These are phyloP conservation scores for Haberlea rhodopensis DNA, from an alignment of 257 asterid genomes.

Conservation along the genomic window DNA sequence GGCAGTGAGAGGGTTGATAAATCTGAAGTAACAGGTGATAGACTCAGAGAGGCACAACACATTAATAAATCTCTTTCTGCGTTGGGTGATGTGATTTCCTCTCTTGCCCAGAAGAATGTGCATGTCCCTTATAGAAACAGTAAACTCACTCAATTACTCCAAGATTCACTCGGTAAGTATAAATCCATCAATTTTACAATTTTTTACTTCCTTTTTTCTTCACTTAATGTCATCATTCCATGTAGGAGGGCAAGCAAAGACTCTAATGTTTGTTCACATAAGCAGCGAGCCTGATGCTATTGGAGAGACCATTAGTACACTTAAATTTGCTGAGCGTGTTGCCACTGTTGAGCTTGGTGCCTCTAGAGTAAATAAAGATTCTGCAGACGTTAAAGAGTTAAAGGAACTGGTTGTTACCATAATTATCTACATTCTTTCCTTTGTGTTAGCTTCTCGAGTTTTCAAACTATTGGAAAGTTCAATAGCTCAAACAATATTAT, in stretches of 20 bases:
- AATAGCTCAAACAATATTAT: constrained; percentile 13
- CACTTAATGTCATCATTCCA: constrained; percentile 19
- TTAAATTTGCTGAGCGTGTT: constrained; percentile 97
- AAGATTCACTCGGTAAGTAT: constrained; percentile 94
- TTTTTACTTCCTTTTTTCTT: constrained; percentile 10
- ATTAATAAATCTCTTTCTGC: constrained; percentile 94
- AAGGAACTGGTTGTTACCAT: constrained; percentile 67
- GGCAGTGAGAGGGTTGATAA: constrained; percentile 99
- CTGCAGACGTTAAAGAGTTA: constrained; percentile 82
- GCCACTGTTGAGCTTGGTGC: constrained; percentile 98
- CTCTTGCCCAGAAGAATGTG: constrained; percentile 83
- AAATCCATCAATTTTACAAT: constrained; percentile 7
- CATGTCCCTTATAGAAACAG: constrained; percentile 96
- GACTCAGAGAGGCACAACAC: constrained; percentile 96
- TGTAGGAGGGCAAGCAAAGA: constrained; percentile 96
- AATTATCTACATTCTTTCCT: constrained; percentile 1
- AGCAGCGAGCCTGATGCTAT: constrained; percentile 89
- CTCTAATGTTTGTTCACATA: constrained; percentile 94
- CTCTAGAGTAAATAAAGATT: constrained; percentile 84
- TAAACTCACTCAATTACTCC: constrained; percentile 95
- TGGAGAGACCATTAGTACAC: constrained; percentile 95
- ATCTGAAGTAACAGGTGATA: constrained; percentile 95
- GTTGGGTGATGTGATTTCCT: constrained; percentile 88
- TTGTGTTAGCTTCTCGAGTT: neutral
- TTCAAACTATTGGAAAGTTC: constrained; percentile 12